A percentile compares a stretch with the other conserved stretches of the same genome.
phyloP scores from a whole-genome alignment of 2,329 filamentous ascomycete genomes.

The Ceratocystiopsis minuta region DNA sequence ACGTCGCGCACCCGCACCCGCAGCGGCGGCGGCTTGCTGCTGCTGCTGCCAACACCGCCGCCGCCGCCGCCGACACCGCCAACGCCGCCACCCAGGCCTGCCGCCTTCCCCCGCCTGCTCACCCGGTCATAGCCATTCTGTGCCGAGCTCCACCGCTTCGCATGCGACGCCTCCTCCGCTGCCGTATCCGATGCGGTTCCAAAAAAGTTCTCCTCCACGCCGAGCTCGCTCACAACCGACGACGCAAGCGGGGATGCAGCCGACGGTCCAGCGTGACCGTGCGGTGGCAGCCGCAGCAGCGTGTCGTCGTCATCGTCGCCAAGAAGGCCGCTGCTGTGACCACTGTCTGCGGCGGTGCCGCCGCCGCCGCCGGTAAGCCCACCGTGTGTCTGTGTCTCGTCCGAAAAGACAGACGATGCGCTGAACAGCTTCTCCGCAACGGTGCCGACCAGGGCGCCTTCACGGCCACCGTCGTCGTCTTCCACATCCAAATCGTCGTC shows the following conservation, averaged over 20 bases:
- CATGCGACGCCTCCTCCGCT: slow-evolving; percentile 4
- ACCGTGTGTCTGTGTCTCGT: slow-evolving; percentile 19
- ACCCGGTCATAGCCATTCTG: slow-evolving; percentile 50
- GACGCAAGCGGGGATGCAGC: slow-evolving; percentile 8
- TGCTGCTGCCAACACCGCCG: background rate
- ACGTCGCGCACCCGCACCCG: slow-evolving; percentile 67
- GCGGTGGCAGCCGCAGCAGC: too few species aligned
- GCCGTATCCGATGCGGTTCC: slow-evolving; percentile 44
- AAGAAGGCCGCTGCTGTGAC: background rate
- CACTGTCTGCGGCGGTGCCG: background rate
- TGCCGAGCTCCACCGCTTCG: slow-evolving; percentile 60
- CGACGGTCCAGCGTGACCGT: too few species aligned
- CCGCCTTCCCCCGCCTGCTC: slow-evolving; percentile 11
- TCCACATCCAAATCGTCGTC: slow-evolving; percentile 3
- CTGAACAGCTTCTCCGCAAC: slow-evolving; percentile 31
- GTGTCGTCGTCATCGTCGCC: too few species aligned
- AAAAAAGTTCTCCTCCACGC: slow-evolving; percentile 48
- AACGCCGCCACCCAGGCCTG: background rate
- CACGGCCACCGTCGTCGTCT: background rate
- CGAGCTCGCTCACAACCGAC: slow-evolving; percentile 7
- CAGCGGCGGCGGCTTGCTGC: slow-evolving; percentile 35
- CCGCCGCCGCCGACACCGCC: slow-evolving; percentile 22
- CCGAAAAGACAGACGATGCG: slow-evolving; percentile 21
- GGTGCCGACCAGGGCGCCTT: slow-evolving; percentile 12
- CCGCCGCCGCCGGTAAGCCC: background rate